Conservation (phyloP, 2,329 filamentous ascomycete species). For the Aspergillus ochraceus region DNA sequence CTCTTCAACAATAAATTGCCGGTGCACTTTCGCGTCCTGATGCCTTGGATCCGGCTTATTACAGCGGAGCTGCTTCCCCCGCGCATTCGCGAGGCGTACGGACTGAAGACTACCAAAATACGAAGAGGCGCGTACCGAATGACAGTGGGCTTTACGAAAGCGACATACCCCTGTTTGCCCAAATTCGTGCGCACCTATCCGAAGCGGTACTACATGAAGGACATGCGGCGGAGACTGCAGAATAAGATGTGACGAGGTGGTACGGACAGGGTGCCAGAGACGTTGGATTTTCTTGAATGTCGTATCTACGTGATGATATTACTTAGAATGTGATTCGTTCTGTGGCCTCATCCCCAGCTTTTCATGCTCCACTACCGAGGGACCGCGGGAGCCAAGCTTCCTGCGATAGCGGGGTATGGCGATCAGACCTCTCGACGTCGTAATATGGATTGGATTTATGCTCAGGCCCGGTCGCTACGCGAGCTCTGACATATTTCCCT, state of each 20-base stretch:
- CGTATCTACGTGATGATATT: neutral
- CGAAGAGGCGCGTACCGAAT: slow-evolving; percentile 21
- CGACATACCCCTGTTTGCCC: slow-evolving; percentile 27
- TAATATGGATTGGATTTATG: neutral
- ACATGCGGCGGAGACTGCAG: slow-evolving; percentile 28
- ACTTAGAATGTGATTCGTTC: neutral
- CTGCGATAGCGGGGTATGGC: neutral
- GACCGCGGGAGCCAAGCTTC: slow-evolving; percentile 8
- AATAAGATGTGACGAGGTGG: neutral
- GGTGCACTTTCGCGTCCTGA: slow-evolving; percentile 22
- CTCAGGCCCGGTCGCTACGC: neutral
- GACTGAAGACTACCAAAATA: slow-evolving; percentile 22
- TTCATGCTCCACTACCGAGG: slow-evolving; percentile 1
- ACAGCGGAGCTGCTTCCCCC: slow-evolving; percentile 31
- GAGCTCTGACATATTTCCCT: neutral
- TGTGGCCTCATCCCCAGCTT: neutral
- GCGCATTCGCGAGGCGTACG: slow-evolving; percentile 28
- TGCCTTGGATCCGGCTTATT: slow-evolving; percentile 30
- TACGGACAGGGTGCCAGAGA: neutral
- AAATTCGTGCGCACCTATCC: slow-evolving; percentile 26
- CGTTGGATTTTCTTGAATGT: neutral
- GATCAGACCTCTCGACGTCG: neutral
- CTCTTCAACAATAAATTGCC: slow-evolving; percentile 30
- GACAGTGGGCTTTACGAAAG: slow-evolving; percentile 18
- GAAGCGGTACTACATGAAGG: slow-evolving; percentile 31